phyloP scores from a whole-genome alignment of 306 rosid species.

The Pterocarpus macrocarpus region DNA sequence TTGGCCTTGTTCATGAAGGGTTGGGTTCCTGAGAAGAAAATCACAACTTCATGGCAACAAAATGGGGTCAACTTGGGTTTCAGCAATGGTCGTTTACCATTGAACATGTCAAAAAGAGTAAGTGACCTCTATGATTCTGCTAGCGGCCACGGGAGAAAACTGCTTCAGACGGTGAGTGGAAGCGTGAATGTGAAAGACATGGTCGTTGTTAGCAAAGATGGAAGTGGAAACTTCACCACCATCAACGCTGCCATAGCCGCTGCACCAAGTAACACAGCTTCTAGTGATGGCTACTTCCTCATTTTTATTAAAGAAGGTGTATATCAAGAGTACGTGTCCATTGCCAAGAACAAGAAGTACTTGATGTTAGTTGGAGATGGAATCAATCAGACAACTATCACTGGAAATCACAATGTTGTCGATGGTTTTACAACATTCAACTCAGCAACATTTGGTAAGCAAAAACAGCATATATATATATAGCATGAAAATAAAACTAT shows the following conservation, averaged over 20 bases:
- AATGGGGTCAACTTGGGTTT: not conserved
- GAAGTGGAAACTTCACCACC: conserved; percentile 73
- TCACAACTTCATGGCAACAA: conserved; percentile 47
- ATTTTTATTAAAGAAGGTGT: conserved; percentile 64
- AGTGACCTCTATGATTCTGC: conserved; percentile 59
- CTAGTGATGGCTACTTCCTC: conserved; percentile 63
- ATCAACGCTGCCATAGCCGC: conserved; percentile 74
- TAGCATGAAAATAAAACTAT: no score
- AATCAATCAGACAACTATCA: conserved; percentile 70
- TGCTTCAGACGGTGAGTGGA: conserved; percentile 38
- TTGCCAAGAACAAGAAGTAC: conserved; percentile 66
- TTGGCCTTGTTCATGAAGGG: conserved; percentile 64
- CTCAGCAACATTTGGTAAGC: conserved; percentile 78
- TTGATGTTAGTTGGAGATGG: conserved; percentile 91
- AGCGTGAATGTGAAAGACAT: conserved; percentile 52
- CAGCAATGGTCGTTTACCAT: conserved; percentile 56
- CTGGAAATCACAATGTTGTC: conserved; percentile 70
- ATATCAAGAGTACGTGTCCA: conserved; percentile 76
- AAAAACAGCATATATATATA: not conserved
- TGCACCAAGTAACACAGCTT: conserved; percentile 67
- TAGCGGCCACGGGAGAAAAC: conserved; percentile 57
- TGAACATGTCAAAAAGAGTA: conserved; percentile 61
- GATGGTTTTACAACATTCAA: conserved; percentile 85
- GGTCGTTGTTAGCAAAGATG: conserved; percentile 72
- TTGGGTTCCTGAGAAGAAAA: conserved; percentile 71